These are phyloP conservation scores for Flaveria ramosissima DNA, from an alignment of 129 eudicot genomes.

Conservation along the genomic window DNA sequence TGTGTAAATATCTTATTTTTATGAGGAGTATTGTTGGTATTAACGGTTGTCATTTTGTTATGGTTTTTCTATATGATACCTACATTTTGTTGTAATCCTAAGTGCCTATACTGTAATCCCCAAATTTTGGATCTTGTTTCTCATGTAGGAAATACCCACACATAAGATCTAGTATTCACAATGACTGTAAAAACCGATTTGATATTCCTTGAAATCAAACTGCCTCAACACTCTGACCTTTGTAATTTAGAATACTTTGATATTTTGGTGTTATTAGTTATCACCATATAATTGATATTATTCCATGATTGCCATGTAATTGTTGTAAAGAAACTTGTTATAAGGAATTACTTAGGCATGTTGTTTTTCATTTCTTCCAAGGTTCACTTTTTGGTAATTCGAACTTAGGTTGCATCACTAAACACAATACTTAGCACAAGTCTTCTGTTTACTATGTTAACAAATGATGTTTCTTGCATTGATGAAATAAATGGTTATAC, in stretches of 20 bases:
- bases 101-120: neutral
- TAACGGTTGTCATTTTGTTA: neutral
- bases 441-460: neutral
- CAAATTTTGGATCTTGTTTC: neutral
- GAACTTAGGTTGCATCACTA: neutral
- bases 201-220: neutral
- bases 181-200: neutral
- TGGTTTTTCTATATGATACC: neutral
- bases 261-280: neutral
- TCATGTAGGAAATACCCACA: neutral
- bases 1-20: neutral
- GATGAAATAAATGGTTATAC: neutral
- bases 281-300: neutral
- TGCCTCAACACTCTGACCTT: neutral
- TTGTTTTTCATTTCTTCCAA: neutral
- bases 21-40: neutral
- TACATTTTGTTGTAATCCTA: neutral
- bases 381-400: neutral
- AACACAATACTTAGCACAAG: neutral
- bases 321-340: neutral
- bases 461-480: conserved; percentile 4
- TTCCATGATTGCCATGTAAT: neutral
- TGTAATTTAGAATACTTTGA: neutral
- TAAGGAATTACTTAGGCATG: neutral
- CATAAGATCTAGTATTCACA: neutral